These are phyloP conservation scores for Gamsiella multidivaricata DNA, from an alignment of 192 early-diverging fungal genomes.

Conservation along the genomic window DNA sequence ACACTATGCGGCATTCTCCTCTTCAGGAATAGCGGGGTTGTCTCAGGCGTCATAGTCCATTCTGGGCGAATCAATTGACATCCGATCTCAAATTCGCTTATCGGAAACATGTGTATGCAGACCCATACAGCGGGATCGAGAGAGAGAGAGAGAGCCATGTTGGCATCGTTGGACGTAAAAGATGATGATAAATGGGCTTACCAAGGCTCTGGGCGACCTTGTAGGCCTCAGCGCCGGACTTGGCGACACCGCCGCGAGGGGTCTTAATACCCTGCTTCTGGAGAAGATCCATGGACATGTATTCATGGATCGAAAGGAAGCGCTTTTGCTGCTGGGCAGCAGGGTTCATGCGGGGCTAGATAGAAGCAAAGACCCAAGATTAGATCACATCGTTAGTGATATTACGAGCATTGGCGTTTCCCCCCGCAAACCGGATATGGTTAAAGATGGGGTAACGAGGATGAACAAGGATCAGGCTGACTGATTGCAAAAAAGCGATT, in stretches of 20 bases:
- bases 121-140: neutral
- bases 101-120: neutral
- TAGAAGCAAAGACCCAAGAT: neutral
- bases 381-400: too few relatives aligned
- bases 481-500: too few relatives aligned
- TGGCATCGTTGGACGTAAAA: neutral
- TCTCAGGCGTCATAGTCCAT: too few relatives aligned
- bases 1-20: too few relatives aligned
- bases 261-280: conserved; percentile 92
- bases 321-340: conserved; percentile 73
- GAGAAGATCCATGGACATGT: conserved; percentile 94
- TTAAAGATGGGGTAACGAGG: conserved; percentile 1
- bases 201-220: conserved; percentile 85
- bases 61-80: too few relatives aligned
- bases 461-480: neutral
- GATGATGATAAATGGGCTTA: conserved; percentile 22
- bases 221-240: conserved; percentile 86
- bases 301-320: conserved; percentile 97
- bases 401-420: too few relatives aligned
- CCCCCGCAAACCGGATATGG: too few relatives aligned
- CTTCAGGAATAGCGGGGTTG: too few relatives aligned
- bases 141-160: neutral
- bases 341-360: conserved; percentile 48
- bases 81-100: too few relatives aligned
- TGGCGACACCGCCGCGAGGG: conserved; percentile 91